These are phyloP conservation scores for Microsporum ferrugineum DNA, from an alignment of 2,329 filamentous ascomycete genomes.

Conservation along the genomic window DNA sequence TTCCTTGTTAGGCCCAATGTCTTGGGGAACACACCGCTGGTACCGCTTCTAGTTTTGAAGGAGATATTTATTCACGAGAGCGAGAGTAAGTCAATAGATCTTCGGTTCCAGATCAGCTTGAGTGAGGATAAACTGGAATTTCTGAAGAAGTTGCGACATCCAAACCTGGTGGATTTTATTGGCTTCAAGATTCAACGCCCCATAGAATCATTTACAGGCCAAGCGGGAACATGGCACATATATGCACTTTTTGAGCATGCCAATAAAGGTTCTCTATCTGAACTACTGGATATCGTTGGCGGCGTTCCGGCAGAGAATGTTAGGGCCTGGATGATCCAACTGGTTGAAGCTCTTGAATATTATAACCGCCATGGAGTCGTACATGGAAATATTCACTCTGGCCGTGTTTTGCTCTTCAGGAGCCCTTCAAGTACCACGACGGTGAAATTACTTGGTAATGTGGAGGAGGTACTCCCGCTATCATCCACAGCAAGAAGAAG, in stretches of 20 bases:
- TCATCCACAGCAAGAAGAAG: conserved; percentile 34
- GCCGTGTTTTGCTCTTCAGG: conserved; percentile 67
- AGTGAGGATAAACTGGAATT: conserved; percentile 67
- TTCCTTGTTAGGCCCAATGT: conserved; percentile 61
- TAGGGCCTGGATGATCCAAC: conserved; percentile 79
- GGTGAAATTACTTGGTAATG: conserved; percentile 45
- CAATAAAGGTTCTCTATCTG: conserved; percentile 69
- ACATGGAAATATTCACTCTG: conserved; percentile 70
- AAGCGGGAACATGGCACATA: conserved; percentile 52
- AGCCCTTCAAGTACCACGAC: conserved; percentile 55
- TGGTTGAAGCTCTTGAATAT: conserved; percentile 79
- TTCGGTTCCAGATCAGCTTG: conserved; percentile 64
- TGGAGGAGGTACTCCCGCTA: conserved; percentile 40
- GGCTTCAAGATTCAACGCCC: conserved; percentile 65
- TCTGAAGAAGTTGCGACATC: conserved; percentile 62
- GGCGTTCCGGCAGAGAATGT: conserved; percentile 62
- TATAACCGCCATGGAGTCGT: conserved; percentile 74
- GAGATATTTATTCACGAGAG: conserved; percentile 50
- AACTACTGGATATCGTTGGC: conserved; percentile 69
- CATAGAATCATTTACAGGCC: conserved; percentile 29
- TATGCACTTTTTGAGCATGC: conserved; percentile 65
- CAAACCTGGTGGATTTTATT: conserved; percentile 65
- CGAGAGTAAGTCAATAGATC: conserved; percentile 48
- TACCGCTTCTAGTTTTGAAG: conserved; percentile 60
- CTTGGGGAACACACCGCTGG: conserved; percentile 43